Evolutionary conservation across 148 eudicot species (phyloP).

Genomic region (Arbutus unedo): DNA sequence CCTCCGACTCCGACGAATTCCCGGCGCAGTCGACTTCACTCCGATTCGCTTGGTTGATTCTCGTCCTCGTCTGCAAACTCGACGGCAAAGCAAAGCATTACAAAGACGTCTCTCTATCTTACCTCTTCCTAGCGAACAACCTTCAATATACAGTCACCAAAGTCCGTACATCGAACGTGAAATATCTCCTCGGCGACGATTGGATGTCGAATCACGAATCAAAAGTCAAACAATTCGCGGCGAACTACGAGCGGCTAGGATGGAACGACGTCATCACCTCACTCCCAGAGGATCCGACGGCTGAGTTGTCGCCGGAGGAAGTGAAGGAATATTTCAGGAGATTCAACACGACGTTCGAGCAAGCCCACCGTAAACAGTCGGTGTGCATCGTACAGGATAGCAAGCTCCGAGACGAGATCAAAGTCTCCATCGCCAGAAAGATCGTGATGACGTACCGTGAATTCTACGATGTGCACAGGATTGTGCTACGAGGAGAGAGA

Average conservation of each 20-base stretch:
- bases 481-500: constrained; percentile 25
- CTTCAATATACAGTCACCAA: constrained; percentile 52
- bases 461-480: constrained; percentile 37
- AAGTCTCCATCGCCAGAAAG: constrained; percentile 39
- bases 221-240: constrained; percentile 55
- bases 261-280: constrained; percentile 59
- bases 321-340: constrained; percentile 49
- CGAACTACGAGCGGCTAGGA: constrained; percentile 57
- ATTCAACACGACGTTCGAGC: constrained; percentile 52
- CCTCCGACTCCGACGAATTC: constrained; percentile 27
- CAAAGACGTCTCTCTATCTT: constrained; percentile 59
- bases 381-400: constrained; percentile 57
- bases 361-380: constrained; percentile 53
- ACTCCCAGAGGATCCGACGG: constrained; percentile 35
- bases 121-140: constrained; percentile 75
- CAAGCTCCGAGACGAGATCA: constrained; percentile 62
- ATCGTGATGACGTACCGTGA: constrained; percentile 41
- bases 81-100: constrained; percentile 60
- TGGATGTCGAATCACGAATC: constrained; percentile 55
- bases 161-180: constrained; percentile 47
- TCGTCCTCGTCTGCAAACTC: constrained; percentile 59
- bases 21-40: constrained; percentile 30
- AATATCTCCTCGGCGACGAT: constrained; percentile 51
- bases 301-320: constrained; percentile 30
- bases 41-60: constrained; percentile 60